These are phyloP conservation scores for Leucoagaricus sp. DNA, from an alignment of 1,284 basidiomycete species.

Conservation along the genomic window DNA sequence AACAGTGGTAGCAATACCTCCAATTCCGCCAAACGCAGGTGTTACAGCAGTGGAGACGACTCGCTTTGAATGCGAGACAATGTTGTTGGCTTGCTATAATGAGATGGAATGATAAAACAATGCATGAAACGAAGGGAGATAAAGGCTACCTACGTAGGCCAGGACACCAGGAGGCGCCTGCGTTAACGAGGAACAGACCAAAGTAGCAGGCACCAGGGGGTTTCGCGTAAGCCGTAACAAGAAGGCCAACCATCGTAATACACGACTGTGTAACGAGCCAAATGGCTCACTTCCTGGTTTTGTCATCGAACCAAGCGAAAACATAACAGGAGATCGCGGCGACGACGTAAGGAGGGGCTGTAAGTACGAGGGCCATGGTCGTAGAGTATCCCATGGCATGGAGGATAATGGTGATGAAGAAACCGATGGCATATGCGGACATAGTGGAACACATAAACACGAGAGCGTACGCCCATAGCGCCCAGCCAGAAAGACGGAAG, in stretches of 20 bases:
- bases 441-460: slow-evolving; percentile 41
- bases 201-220: slow-evolving; percentile 36
- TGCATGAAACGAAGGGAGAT: background rate
- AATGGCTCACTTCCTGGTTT: slow-evolving; percentile 33
- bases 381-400: slow-evolving; percentile 40
- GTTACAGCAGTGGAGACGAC: slow-evolving; percentile 34
- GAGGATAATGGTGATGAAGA: slow-evolving; percentile 41
- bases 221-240: slow-evolving; percentile 34
- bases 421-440: slow-evolving; percentile 40
- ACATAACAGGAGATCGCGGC: slow-evolving; percentile 33
- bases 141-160: slow-evolving; percentile 33
- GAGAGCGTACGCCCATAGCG: slow-evolving; percentile 38
- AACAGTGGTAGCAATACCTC: slow-evolving; percentile 36
- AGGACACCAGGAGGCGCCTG: slow-evolving; percentile 33
- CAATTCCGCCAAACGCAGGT: slow-evolving; percentile 34
- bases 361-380: slow-evolving; percentile 30
- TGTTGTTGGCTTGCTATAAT: slow-evolving; percentile 33
- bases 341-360: slow-evolving; percentile 37
- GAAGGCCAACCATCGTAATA: slow-evolving; percentile 36
- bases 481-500: slow-evolving; percentile 37
- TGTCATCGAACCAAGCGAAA: slow-evolving; percentile 42
- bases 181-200: slow-evolving; percentile 34
- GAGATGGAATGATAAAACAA: background rate
- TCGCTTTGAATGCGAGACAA: slow-evolving; percentile 34
- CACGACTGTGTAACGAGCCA: slow-evolving; percentile 37